Evolutionary conservation across 495 filamentous ascomycete species (phyloP).

Genomic region (Aspergillus ostianus): DNA sequence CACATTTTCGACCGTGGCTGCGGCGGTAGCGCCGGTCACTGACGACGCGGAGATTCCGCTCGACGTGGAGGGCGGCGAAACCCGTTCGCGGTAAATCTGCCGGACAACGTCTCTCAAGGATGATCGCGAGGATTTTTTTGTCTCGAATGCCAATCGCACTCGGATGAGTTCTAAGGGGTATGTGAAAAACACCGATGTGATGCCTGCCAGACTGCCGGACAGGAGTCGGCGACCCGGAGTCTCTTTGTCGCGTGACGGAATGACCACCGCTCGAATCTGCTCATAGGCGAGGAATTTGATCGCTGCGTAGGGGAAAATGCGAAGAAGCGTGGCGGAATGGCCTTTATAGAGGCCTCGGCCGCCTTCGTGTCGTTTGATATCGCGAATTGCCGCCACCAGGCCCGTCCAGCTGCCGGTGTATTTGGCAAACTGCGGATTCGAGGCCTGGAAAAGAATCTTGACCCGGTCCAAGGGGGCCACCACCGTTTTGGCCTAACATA

Average conservation of each 20-base stretch:
- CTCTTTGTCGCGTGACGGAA: slow-evolving; percentile 68
- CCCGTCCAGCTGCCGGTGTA: slow-evolving; percentile 88
- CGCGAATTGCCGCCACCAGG: slow-evolving; percentile 69
- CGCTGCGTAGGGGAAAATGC: slow-evolving; percentile 95
- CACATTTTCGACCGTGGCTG: slow-evolving; percentile 33
- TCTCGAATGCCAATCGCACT: slow-evolving; percentile 93
- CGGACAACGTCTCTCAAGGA: slow-evolving; percentile 70
- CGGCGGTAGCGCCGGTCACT: slow-evolving; percentile 21
- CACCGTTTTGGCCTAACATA: slow-evolving; percentile 79
- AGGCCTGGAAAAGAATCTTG: slow-evolving; percentile 97
- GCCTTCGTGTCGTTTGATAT: slow-evolving; percentile 78
- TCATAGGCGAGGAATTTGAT: slow-evolving; percentile 99
- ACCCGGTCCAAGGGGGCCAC: slow-evolving; percentile 96
- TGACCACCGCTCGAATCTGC: slow-evolving; percentile 78
- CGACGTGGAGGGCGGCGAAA: slow-evolving; percentile 28
- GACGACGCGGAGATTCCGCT: slow-evolving; percentile 12
- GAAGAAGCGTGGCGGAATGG: slow-evolving; percentile 88
- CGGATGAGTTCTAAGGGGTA: slow-evolving; percentile 92
- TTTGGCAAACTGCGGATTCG: slow-evolving; percentile 88
- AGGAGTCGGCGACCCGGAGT: slow-evolving; percentile 74
- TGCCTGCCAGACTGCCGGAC: slow-evolving; percentile 78
- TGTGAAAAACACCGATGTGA: slow-evolving; percentile 89
- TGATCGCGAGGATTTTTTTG: slow-evolving; percentile 62
- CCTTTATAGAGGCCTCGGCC: slow-evolving; percentile 78
- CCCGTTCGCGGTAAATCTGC: slow-evolving; percentile 78